Evolutionary conservation across 495 filamentous ascomycete species (phyloP).

Genomic region (Trypethelium eluteriae): DNA sequence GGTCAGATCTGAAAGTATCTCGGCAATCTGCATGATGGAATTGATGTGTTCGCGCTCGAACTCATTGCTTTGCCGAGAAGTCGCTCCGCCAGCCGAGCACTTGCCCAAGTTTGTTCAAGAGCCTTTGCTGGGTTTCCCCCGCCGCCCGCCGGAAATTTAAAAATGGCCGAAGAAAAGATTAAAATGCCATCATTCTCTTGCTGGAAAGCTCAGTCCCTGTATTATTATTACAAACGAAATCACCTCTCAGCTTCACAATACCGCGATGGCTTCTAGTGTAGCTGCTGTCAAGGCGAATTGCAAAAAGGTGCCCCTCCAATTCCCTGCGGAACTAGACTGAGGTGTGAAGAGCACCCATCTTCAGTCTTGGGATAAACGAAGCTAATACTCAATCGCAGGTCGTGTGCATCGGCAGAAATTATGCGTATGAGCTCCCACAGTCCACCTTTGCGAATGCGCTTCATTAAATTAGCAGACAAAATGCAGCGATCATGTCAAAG

Average conservation of each 20-base stretch:
- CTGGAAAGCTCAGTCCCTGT: too few relatives aligned
- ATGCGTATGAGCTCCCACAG: constrained; percentile 57
- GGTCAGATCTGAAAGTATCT: constrained; percentile 22
- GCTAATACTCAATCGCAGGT: constrained; percentile 43
- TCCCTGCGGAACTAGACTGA: not conserved
- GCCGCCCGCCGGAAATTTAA: not conserved
- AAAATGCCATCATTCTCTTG: not conserved
- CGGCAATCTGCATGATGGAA: constrained; percentile 20
- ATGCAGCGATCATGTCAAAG: constrained; percentile 79
- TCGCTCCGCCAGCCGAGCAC: not conserved
- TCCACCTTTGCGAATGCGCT: not conserved
- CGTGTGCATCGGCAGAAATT: constrained; percentile 96
- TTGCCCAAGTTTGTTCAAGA: not conserved
- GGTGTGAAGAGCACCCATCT: constrained; percentile 1
- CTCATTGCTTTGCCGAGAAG: not conserved
- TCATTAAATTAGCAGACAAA: not conserved
- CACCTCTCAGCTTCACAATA: not conserved
- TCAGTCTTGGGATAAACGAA: not conserved
- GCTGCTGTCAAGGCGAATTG: constrained; percentile 7
- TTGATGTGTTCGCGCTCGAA: not conserved
- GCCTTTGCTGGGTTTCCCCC: not conserved
- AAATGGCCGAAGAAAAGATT: not conserved
- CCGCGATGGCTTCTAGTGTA: not conserved
- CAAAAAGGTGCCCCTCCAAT: constrained; percentile 8
- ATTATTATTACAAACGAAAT: not conserved